These are phyloP conservation scores for Fusarium sp. DNA, from an alignment of 2,329 filamentous ascomycete species.

Conservation along the genomic window DNA sequence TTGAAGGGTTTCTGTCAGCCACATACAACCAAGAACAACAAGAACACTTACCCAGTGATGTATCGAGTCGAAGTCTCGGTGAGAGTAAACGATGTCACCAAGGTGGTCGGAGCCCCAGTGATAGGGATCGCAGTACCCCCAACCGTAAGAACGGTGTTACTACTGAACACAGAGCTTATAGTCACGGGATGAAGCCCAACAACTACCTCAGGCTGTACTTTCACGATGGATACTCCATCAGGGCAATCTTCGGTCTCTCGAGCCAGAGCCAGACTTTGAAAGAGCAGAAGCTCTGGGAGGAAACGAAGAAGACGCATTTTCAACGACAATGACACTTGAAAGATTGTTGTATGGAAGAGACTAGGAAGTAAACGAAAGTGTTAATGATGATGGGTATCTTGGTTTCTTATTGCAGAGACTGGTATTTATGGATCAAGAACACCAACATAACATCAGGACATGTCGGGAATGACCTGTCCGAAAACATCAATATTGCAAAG, in stretches of 20 bases:
- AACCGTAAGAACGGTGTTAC: slow-evolving; percentile 6
- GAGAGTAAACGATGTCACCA: slow-evolving; percentile 1
- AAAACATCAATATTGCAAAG: neutral
- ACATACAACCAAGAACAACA: fast-evolving
- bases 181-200: slow-evolving; percentile 7
- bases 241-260: neutral
- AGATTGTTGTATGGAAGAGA: neutral
- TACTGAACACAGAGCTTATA: neutral
- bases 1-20: neutral
- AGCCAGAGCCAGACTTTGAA: neutral
- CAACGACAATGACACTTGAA: neutral
- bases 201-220: slow-evolving; percentile 8
- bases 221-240: slow-evolving; percentile 1
- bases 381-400: neutral
- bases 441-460: neutral
- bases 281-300: slow-evolving; percentile 2
- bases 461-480: neutral
- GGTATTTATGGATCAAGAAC: slow-evolving; percentile 7
- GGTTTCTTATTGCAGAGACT: neutral
- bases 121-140: slow-evolving; percentile 1
- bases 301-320: slow-evolving; percentile 1
- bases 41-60: neutral
- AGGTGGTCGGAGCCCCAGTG: slow-evolving; percentile 14
- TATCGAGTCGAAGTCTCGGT: slow-evolving; percentile 5
- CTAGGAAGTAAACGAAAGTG: neutral